Evolutionary conservation across 179 eudicot species (phyloP).

Genomic region (Spergularia azorica): DNA sequence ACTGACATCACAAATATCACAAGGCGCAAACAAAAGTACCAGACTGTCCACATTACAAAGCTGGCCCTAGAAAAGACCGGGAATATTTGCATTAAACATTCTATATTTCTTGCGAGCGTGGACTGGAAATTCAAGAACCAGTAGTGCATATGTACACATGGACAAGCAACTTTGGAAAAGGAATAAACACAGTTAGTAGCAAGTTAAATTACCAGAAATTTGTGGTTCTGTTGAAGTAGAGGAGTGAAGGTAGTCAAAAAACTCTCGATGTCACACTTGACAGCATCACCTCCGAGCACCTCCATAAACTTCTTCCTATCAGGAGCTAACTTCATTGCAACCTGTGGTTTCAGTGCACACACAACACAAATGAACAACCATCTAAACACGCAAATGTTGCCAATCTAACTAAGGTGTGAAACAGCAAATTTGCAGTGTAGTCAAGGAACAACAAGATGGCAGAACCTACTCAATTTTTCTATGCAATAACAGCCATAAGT

Average conservation of each 20-base stretch:
- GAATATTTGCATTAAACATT: background rate
- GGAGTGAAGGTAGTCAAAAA: conserved; percentile 68
- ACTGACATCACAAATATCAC: conserved; percentile 16
- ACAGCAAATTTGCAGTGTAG: background rate
- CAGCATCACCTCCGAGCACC: conserved; percentile 57
- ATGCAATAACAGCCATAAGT: background rate
- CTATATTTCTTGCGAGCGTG: background rate
- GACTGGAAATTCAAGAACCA: background rate
- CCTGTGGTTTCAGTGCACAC: conserved; percentile 42
- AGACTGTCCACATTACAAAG: no score
- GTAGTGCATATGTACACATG: background rate
- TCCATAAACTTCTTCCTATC: conserved; percentile 88
- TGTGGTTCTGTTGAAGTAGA: conserved; percentile 66
- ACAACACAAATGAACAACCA: background rate
- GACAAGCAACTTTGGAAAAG: background rate
- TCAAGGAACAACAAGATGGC: background rate
- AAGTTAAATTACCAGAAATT: conserved; percentile 61
- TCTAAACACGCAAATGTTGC: background rate
- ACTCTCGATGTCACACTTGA: conserved; percentile 59
- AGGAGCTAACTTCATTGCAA: conserved; percentile 86
- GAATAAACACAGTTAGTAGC: background rate
- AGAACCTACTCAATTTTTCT: no score
- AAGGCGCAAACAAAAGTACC: no score
- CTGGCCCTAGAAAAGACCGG: background rate
- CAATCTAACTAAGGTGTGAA: background rate